Evolutionary conservation across 2,329 filamentous ascomycete species (phyloP).

Genomic region (Xylaria sp.): DNA sequence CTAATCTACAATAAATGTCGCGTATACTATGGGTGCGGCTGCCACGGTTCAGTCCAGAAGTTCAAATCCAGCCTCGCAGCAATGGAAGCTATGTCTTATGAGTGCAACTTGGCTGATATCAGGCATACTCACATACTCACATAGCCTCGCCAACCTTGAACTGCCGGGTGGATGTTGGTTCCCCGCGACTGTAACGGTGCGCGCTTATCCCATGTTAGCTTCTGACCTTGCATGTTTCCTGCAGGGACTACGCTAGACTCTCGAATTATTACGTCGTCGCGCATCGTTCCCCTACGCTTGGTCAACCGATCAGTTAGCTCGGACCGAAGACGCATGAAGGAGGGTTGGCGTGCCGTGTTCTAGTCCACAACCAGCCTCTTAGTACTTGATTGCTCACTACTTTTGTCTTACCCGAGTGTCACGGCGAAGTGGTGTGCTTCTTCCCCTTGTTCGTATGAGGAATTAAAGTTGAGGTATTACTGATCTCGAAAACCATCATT

Average conservation of each 20-base stretch:
- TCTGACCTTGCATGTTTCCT: neutral
- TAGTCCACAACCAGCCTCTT: neutral
- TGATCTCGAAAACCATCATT: neutral
- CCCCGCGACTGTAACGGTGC: neutral
- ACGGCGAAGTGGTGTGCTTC: neutral
- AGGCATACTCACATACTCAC: neutral
- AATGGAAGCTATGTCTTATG: neutral
- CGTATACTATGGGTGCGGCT: neutral
- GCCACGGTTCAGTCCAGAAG: neutral
- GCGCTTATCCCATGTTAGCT: neutral
- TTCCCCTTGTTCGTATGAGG: neutral
- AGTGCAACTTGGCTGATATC: neutral
- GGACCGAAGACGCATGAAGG: neutral
- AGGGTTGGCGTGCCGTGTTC: neutral
- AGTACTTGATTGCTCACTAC: neutral
- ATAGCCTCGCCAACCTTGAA: constrained; percentile 27
- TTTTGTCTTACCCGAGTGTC: neutral
- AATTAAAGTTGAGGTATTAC: neutral
- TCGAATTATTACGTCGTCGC: constrained; percentile 18
- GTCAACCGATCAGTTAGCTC: neutral
- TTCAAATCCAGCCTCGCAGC: constrained; percentile 1
- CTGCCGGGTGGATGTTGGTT: constrained; percentile 3
- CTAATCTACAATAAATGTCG: no score
- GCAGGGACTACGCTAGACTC: neutral
- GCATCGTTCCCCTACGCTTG: neutral